Evolutionary conservation across 805 yeast genomes (phyloP).

Genomic region (Suhomyces sp.): DNA sequence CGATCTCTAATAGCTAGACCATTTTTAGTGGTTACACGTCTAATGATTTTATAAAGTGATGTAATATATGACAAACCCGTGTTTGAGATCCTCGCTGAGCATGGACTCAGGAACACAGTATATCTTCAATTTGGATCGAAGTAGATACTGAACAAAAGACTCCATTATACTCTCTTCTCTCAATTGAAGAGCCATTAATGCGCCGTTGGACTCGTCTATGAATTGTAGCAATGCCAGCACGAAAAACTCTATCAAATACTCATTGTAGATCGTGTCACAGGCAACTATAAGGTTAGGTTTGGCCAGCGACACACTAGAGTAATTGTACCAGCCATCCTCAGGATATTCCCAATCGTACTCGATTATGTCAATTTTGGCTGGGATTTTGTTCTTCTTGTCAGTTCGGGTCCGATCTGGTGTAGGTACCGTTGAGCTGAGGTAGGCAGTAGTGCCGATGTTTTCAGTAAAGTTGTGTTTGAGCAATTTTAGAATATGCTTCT

Average conservation of each 20-base stretch:
- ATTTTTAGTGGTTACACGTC: neutral
- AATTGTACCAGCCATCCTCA: conserved; percentile 29
- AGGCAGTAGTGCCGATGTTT: conserved; percentile 26
- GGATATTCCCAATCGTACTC: conserved; percentile 63
- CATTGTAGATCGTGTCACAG: conserved; percentile 66
- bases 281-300: conserved; percentile 52
- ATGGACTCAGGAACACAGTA: conserved; percentile 29
- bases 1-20: neutral
- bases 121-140: conserved; percentile 31
- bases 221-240: conserved; percentile 40
- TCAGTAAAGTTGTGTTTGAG: conserved; percentile 43
- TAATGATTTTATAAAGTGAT: conserved; percentile 3
- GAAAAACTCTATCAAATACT: conserved; percentile 50
- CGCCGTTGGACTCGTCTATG: conserved; percentile 30
- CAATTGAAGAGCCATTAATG: conserved; percentile 50
- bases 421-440: conserved; percentile 9
- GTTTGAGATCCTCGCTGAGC: conserved; percentile 28
- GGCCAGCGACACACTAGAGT: conserved; percentile 7
- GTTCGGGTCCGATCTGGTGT: neutral
- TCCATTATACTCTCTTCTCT: conserved; percentile 52
- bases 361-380: conserved; percentile 37
- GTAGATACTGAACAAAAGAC: conserved; percentile 36
- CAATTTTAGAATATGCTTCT: conserved; percentile 50
- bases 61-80: conserved; percentile 48
- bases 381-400: conserved; percentile 1